Percentiles rank a stretch among this genome's conserved stretches.
Conservation (phyloP, 2,329 filamentous ascomycete genomes). For the Neopestalotiopsis sp. region DNA sequence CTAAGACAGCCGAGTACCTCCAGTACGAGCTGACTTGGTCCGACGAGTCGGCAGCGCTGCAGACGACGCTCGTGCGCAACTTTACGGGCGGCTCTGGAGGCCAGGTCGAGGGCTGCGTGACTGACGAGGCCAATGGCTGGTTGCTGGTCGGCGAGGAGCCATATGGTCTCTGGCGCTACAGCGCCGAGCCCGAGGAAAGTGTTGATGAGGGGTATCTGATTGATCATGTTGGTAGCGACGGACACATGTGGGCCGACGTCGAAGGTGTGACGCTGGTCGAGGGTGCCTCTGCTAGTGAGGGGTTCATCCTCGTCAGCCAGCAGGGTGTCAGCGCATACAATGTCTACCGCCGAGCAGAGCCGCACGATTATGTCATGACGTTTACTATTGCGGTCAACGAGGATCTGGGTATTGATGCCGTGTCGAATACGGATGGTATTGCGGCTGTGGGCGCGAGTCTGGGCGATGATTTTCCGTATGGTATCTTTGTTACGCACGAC, state of each 20-base stretch:
- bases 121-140: slow-evolving; percentile 55
- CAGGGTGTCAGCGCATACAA: slow-evolving; percentile 59
- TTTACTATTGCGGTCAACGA: slow-evolving; percentile 50
- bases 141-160: slow-evolving; percentile 58
- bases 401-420: slow-evolving; percentile 48
- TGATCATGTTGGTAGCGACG: slow-evolving; percentile 48
- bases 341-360: slow-evolving; percentile 52
- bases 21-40: slow-evolving; percentile 53
- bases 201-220: slow-evolving; percentile 35
- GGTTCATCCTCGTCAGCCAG: slow-evolving; percentile 56
- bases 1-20: slow-evolving; percentile 57
- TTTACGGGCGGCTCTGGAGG: slow-evolving; percentile 56
- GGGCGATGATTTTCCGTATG: slow-evolving; percentile 45
- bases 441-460: slow-evolving; percentile 49
- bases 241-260: slow-evolving; percentile 55
- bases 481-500: slow-evolving; percentile 56
- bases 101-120: slow-evolving; percentile 59
- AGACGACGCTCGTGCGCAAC: slow-evolving; percentile 53
- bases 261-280: slow-evolving; percentile 57
- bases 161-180: slow-evolving; percentile 56
- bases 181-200: slow-evolving; percentile 50
- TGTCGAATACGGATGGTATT: slow-evolving; percentile 59
- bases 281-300: slow-evolving; percentile 46
- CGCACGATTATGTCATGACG: slow-evolving; percentile 53
- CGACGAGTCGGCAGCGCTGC: slow-evolving; percentile 47